Evolutionary conservation across 2,329 filamentous ascomycete species (phyloP).

Genomic region (Calonectria pteridis): DNA sequence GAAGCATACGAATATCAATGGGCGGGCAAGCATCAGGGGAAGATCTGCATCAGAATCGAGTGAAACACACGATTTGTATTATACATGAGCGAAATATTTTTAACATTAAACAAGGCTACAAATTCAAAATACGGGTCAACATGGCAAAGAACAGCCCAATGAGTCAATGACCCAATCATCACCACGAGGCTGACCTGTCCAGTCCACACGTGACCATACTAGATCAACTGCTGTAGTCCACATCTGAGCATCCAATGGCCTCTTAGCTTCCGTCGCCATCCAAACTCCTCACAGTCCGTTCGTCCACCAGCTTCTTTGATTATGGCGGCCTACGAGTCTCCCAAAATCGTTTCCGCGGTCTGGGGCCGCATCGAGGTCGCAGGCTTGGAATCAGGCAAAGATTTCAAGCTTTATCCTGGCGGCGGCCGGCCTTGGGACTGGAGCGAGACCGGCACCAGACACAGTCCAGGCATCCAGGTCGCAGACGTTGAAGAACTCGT

Average conservation of each 20-base stretch:
- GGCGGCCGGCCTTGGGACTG: constrained; percentile 27
- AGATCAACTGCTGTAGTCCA: background rate
- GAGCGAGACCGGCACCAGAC: constrained; percentile 23
- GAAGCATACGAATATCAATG: constrained; percentile 55
- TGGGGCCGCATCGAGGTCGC: constrained; percentile 21
- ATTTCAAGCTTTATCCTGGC: constrained; percentile 28
- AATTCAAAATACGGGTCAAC: too few species aligned
- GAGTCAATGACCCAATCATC: background rate
- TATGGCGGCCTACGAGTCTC: constrained; percentile 13
- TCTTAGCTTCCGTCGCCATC: background rate
- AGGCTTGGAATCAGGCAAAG: constrained; percentile 17
- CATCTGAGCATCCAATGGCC: background rate
- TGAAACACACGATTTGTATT: constrained; percentile 14
- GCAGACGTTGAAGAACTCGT: constrained; percentile 26
- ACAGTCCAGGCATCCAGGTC: constrained; percentile 19
- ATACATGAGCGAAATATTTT: background rate
- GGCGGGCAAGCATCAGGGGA: constrained; percentile 50
- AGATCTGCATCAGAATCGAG: constrained; percentile 47
- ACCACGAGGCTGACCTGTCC: too few species aligned
- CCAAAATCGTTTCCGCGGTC: background rate
- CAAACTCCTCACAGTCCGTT: background rate
- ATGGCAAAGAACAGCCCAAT: background rate
- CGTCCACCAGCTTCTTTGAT: background rate
- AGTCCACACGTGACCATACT: background rate
- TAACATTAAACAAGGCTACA: background rate